phyloP scores from a whole-genome alignment of 768 basidiomycete genomes.

The Wakefieldia striispora region DNA sequence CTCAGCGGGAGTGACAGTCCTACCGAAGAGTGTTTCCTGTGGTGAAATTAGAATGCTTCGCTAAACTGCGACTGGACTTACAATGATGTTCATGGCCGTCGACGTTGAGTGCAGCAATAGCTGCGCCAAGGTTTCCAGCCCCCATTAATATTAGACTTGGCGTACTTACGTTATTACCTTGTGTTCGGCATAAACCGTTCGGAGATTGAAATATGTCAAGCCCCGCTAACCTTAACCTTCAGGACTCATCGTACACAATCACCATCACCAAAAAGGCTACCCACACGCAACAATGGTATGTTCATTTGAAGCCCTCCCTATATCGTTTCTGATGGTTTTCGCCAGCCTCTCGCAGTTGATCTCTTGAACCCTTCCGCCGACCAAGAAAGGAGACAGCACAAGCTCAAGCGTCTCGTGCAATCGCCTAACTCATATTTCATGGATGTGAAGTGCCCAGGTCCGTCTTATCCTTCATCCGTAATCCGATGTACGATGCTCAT shows the following conservation, averaged over 20 bases:
- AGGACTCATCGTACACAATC: slow-evolving; percentile 18
- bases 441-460: slow-evolving; percentile 99
- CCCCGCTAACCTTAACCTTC: slow-evolving; percentile 27
- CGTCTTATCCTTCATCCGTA: slow-evolving; percentile 26
- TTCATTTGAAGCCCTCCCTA: not conserved
- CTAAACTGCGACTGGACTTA: slow-evolving; percentile 23
- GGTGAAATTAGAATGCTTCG: slow-evolving; percentile 12
- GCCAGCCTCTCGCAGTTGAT: slow-evolving; percentile 92
- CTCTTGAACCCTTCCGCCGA: slow-evolving; percentile 94
- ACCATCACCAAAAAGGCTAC: slow-evolving; percentile 16
- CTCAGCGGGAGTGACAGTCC: slow-evolving; percentile 93
- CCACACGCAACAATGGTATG: slow-evolving; percentile 21
- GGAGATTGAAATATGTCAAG: slow-evolving; percentile 16
- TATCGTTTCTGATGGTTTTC: slow-evolving; percentile 5
- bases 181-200: slow-evolving; percentile 14
- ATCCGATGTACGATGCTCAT: not conserved
- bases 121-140: slow-evolving; percentile 6
- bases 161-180: too few species aligned
- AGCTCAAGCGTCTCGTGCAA: slow-evolving; percentile 99
- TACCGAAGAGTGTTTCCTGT: slow-evolving; percentile 94
- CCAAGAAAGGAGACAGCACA: slow-evolving; percentile 87
- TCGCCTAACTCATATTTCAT: slow-evolving; percentile 99
- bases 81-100: slow-evolving; percentile 75
- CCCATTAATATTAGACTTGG: not conserved
- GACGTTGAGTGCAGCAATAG: slow-evolving; percentile 12